Percentiles rank a stretch among this genome's conserved stretches.
Evolutionary conservation across 2,329 filamentous ascomycete species (phyloP).

Genomic region (Hirsutella rhossiliensis): DNA sequence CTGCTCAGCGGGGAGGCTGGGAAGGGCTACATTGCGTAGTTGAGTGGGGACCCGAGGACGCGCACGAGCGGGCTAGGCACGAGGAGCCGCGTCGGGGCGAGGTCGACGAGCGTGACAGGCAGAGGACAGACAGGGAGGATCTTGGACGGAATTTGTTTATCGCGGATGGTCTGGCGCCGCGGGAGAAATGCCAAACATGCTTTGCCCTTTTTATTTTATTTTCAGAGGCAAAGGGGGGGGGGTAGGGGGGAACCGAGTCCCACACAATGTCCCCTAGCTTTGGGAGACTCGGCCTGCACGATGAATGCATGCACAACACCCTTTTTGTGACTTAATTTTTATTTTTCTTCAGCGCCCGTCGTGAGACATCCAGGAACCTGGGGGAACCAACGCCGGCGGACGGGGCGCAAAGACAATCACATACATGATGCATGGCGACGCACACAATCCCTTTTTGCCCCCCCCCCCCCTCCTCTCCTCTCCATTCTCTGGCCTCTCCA

Average conservation of each 20-base stretch:
- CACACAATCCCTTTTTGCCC: not conserved
- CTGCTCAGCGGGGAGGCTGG: constrained; percentile 53
- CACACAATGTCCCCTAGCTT: not conserved
- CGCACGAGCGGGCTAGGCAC: too few relatives aligned
- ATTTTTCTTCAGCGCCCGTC: constrained; percentile 1
- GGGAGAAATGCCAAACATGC: constrained; percentile 1
- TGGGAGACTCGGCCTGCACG: too few relatives aligned
- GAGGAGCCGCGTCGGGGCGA: not conserved
- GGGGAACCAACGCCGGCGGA: constrained; percentile 1
- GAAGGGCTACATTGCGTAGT: constrained; percentile 49
- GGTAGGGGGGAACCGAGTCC: not conserved
- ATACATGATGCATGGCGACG: not conserved
- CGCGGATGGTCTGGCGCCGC: constrained; percentile 1
- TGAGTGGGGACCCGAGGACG: too few relatives aligned
- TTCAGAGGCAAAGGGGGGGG: not conserved
- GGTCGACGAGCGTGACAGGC: not conserved
- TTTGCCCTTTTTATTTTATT: not conserved
- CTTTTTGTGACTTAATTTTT: not conserved
- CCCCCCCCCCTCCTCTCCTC: not conserved
- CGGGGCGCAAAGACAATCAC: not conserved
- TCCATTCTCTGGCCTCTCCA: not conserved
- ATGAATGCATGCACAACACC: not conserved
- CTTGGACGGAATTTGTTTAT: constrained; percentile 1
- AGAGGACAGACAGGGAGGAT: not conserved
- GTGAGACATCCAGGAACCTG: constrained; percentile 9